Percentiles rank a stretch among this genome's conserved stretches.
Conservation (phyloP, 208 protist genomes). For the Leishmania guyanensis region DNA sequence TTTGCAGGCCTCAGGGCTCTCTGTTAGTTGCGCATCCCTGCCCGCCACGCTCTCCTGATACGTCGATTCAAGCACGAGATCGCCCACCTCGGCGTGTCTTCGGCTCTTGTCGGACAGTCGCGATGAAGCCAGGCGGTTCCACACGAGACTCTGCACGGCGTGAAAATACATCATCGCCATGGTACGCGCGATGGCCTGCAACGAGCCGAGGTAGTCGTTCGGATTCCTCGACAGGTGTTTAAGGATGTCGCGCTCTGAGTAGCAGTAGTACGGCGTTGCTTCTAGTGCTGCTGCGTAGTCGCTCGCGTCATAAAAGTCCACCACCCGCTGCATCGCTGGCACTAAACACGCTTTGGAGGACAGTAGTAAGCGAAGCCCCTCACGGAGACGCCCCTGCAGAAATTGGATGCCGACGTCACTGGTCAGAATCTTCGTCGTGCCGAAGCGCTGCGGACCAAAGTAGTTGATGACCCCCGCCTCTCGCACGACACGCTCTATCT, state of each 20-base stretch:
- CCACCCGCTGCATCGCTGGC: conserved; percentile 44
- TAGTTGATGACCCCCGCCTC: conserved; percentile 94
- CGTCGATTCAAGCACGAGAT: conserved; percentile 75
- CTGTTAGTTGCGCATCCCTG: not conserved
- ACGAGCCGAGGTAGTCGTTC: conserved; percentile 73
- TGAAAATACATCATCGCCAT: conserved; percentile 94
- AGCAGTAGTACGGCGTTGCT: conserved; percentile 72
- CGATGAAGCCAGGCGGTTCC: conserved; percentile 91
- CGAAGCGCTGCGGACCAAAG: conserved; percentile 96
- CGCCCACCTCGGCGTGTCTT: conserved; percentile 60
- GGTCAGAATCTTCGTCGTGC: conserved; percentile 90
- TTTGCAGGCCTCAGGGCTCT: conserved; percentile 4
- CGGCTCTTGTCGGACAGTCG: conserved; percentile 58
- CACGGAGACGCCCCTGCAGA: conserved; percentile 70
- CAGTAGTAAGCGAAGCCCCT: conserved; percentile 77
- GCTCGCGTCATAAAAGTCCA: conserved; percentile 34
- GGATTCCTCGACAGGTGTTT: conserved; percentile 63
- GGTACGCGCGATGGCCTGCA: conserved; percentile 83
- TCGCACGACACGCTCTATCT: conserved; percentile 34
- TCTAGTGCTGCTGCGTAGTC: conserved; percentile 55
- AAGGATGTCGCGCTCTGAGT: conserved; percentile 85
- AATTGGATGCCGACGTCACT: conserved; percentile 88
- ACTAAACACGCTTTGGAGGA: conserved; percentile 60
- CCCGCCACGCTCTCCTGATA: conserved; percentile 25
- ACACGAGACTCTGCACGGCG: conserved; percentile 93